A percentile compares a stretch with the other conserved stretches of the same genome.
Conservation (phyloP, 306 rosid species). For the Acacia crassicarpa region DNA sequence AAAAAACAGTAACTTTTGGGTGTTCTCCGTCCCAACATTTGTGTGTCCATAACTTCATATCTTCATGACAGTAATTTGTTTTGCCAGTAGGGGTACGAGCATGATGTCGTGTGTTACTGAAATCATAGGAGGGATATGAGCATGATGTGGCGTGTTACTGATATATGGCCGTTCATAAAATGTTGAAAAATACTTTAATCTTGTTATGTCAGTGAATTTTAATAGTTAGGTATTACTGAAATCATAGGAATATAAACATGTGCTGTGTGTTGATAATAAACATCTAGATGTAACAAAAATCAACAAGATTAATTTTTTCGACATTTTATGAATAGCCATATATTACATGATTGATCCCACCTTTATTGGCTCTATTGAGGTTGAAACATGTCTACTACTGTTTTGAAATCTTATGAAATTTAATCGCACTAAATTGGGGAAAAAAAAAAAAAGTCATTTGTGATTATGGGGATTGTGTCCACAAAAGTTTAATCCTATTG, state of each 20-base stretch:
- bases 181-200: not conserved
- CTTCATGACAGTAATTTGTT: not conserved
- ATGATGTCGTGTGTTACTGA: not conserved
- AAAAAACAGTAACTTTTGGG: not conserved
- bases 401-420: not conserved
- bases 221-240: not conserved
- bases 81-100: not conserved
- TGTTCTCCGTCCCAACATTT: not conserved
- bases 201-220: not conserved
- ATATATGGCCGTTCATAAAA: conserved; percentile 1
- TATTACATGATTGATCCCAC: conserved; percentile 2
- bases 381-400: not conserved
- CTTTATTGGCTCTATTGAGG: not conserved
- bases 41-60: not conserved
- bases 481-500: not conserved
- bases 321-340: not conserved
- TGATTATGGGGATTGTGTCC: not conserved
- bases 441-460: not conserved
- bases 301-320: not conserved
- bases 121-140: not conserved
- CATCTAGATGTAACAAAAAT: not conserved
- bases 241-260: not conserved
- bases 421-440: not conserved
- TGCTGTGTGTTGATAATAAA: not conserved
- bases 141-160: not conserved